Base-by-base conservation (phyloP, 495 filamentous ascomycete genomes). In the Opeltia flavorubescens region DNA sequence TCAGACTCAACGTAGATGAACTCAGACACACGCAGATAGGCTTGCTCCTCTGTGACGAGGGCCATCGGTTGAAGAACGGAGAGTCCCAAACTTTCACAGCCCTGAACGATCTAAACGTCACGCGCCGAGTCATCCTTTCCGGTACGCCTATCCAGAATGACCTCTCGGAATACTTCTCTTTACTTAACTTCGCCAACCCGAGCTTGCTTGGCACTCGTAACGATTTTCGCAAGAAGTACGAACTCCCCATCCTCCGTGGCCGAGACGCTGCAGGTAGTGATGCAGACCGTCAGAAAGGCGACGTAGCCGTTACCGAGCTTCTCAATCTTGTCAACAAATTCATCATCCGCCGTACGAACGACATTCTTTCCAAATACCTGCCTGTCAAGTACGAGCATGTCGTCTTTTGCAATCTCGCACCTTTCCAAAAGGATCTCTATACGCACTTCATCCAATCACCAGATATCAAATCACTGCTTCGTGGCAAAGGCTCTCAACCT, bases 371-470 rank as follows among this genome's bases (percentile, higher is more conserved):
- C 31, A 96, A 99, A 60, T 99, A 99, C 63, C 74, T 99, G 40
- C 93, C 91, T 2, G 78, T 96, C 65, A 99, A 99, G 66, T 99
- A 99, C 65, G 91, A 99, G 58, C 91, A 99, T 63, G 91, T 99
- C 25, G 93, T 99, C n/a, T 99, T 99, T 68, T 99, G 91, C 71
- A 94, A 93, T 55, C 73, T 95, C 27, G 81, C 89, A 20, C 80
- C 83, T 0, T 96, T 99, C 66, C 91, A 99, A 60, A 68, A 88
- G 36, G 84, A 81, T 50, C 70, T 99, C 5, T 99, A 99, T 65
- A 94, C 91, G 54, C 81, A 95, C 62, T 99, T 99, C 65, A 86
- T 99, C 62, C 80, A 85, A 40, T 94, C 88, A 43, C 91, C 93
- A 0, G 87, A 94, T 45, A 95, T 99, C 62, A 86, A 89, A 58